These are phyloP conservation scores for Scenedesmus sp. DNA, from an alignment of 163 green algal genomes.

Conservation along the genomic window DNA sequence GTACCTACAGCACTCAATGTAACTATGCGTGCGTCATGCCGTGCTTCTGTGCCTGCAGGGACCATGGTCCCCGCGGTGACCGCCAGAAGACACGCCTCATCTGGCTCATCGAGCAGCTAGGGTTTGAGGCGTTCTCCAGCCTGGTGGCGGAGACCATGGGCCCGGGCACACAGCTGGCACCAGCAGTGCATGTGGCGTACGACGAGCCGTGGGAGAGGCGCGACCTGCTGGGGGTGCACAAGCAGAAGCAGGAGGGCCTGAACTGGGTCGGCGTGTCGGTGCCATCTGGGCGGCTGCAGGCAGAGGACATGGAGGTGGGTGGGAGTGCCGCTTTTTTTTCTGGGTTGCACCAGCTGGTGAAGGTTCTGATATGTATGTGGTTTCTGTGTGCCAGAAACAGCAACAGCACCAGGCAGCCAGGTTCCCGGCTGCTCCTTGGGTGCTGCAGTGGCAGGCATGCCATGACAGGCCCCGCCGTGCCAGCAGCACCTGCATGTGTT, in stretches of 20 bases:
- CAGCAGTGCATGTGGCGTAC: slow-evolving; percentile 68
- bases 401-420: too few species aligned
- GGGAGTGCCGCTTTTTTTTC: slow-evolving; percentile 50
- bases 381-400: too few species aligned
- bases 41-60: slow-evolving; percentile 63
- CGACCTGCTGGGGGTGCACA: slow-evolving; percentile 92
- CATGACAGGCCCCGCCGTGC: too few species aligned
- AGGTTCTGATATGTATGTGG: too few species aligned
- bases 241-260: slow-evolving; percentile 91
- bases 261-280: slow-evolving; percentile 85
- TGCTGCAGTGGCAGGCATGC: too few species aligned
- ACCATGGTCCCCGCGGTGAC: slow-evolving; percentile 84
- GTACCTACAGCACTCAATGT: too few species aligned
- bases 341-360: too few species aligned
- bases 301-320: slow-evolving; percentile 74
- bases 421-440: too few species aligned
- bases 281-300: slow-evolving; percentile 87
- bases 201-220: slow-evolving; percentile 81
- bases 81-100: slow-evolving; percentile 97
- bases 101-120: slow-evolving; percentile 96
- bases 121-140: slow-evolving; percentile 89
- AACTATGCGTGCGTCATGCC: too few species aligned
- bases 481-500: neutral
- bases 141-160: slow-evolving; percentile 66
- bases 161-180: slow-evolving; percentile 23